A percentile compares a stretch with the other conserved stretches of the same genome.
Evolutionary conservation across 2,329 filamentous ascomycete genomes (phyloP).

Genomic region (Botrytis aclada): DNA sequence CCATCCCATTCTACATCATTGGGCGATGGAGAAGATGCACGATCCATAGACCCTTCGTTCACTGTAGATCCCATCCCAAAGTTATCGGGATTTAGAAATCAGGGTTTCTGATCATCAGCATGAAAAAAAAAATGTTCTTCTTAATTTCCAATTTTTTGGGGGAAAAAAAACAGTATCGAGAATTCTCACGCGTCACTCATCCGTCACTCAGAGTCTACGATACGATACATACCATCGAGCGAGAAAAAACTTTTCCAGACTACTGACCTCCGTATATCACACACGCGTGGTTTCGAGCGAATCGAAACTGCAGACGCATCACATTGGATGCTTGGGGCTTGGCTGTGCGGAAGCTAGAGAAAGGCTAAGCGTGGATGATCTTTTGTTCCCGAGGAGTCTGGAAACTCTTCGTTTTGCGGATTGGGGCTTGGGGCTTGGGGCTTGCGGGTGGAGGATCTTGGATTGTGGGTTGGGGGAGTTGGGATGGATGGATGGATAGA

Average conservation of each 20-base stretch:
- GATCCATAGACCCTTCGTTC: not conserved
- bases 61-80: not conserved
- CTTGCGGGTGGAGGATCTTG: not conserved
- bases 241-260: not conserved
- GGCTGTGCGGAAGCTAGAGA: not conserved
- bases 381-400: slow-evolving; percentile 2
- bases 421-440: too few species aligned
- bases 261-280: not conserved
- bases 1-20: not conserved
- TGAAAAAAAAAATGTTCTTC: not conserved
- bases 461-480: not conserved
- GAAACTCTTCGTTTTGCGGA: too few species aligned
- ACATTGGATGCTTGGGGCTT: not conserved
- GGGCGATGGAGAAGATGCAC: not conserved
- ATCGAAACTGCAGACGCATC: not conserved
- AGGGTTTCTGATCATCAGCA: not conserved
- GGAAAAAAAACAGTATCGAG: not conserved
- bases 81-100: not conserved
- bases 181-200: not conserved
- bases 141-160: not conserved
- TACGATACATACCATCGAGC: not conserved
- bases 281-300: not conserved
- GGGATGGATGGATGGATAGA: not conserved
- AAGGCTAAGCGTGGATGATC: not conserved
- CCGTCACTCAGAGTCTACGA: too few species aligned